phyloP scores from a whole-genome alignment of 495 filamentous ascomycete species.

The Letharia columbiana region DNA sequence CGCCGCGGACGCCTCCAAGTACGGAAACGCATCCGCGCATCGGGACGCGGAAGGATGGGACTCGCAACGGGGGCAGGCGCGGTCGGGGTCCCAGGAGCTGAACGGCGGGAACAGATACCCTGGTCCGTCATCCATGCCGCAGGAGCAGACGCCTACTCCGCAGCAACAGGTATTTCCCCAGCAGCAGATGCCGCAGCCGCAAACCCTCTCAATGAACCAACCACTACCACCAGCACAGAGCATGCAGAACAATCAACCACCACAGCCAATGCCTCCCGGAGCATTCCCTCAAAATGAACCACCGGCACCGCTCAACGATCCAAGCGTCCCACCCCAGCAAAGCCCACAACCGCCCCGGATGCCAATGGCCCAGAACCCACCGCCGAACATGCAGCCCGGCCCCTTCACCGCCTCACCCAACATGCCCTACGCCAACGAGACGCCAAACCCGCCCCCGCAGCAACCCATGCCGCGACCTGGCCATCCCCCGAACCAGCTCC shows the following conservation, averaged over 20 bases:
- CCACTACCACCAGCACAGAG: background rate
- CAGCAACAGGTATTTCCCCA: background rate
- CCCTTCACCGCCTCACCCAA: background rate
- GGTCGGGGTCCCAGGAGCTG: background rate
- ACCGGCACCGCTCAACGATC: background rate
- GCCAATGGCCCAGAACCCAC: background rate
- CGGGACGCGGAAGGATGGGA: background rate
- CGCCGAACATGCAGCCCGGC: background rate
- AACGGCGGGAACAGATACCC: background rate
- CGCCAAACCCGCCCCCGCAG: background rate
- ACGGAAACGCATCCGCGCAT: background rate
- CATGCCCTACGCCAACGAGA: background rate
- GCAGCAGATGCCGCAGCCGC: background rate
- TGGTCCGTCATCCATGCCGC: background rate
- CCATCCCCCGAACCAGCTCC: background rate
- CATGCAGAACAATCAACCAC: background rate
- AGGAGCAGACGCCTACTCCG: background rate
- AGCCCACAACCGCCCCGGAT: background rate
- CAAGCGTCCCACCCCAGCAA: background rate
- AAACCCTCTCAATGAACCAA: conserved; percentile 2
- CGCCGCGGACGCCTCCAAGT: background rate
- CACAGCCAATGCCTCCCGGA: background rate
- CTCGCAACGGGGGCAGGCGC: background rate
- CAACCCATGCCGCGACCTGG: background rate
- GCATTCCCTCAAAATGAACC: conserved; percentile 1